Percentiles rank a stretch among this genome's conserved stretches.
Evolutionary conservation across 192 early-diverging fungal genomes (phyloP).

Genomic region (Gonapodya sp.): DNA sequence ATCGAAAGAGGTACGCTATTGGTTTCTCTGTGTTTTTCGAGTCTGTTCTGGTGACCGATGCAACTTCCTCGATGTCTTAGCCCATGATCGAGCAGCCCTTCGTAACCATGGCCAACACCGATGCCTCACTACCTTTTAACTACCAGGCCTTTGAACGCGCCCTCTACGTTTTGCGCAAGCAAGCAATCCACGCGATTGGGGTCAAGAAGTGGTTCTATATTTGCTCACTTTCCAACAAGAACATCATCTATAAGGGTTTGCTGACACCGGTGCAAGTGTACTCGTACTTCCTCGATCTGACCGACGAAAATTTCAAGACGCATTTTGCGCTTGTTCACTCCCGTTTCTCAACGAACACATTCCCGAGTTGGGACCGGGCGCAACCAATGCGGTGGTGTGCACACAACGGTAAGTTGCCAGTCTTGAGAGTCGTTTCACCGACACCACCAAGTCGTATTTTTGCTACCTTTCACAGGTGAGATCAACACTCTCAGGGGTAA

Average conservation of each 20-base stretch:
- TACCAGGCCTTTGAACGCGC: conserved; percentile 64
- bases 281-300: conserved; percentile 83
- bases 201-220: conserved; percentile 92
- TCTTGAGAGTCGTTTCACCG: neutral
- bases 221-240: conserved; percentile 87
- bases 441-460: no score
- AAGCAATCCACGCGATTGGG: conserved; percentile 73
- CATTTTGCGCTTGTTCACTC: conserved; percentile 98
- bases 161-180: conserved; percentile 84
- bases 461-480: conserved; percentile 51
- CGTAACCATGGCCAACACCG: conserved; percentile 43
- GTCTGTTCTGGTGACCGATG: neutral
- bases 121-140: conserved; percentile 20
- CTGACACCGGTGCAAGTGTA: conserved; percentile 91
- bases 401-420: conserved; percentile 76
- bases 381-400: conserved; percentile 98
- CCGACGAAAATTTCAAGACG: conserved; percentile 67
- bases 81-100: conserved; percentile 90
- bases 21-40: neutral
- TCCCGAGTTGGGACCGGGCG: conserved; percentile 97
- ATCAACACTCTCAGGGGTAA: conserved; percentile 98
- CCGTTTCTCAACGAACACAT: conserved; percentile 98
- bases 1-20: conserved; percentile 53
- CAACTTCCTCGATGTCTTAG: conserved; percentile 5
- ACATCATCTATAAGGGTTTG: conserved; percentile 96